Conservation (phyloP, 2,329 filamentous ascomycete species). For the Cladosporium halotolerans region DNA sequence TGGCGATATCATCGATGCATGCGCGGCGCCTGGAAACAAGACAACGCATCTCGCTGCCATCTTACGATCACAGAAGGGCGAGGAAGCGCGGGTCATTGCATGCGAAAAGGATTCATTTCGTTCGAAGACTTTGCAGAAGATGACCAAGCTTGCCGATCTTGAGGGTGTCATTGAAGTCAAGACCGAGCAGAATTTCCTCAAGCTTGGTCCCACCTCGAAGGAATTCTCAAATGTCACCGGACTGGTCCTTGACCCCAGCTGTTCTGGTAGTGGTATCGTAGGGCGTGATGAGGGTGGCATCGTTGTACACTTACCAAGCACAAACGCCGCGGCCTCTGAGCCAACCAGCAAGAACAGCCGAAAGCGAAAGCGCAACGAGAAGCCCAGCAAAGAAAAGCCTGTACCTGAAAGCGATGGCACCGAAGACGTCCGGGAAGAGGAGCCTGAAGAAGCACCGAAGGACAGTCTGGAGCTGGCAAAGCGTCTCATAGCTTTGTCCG, state of each 20-base stretch:
- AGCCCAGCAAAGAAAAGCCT: conserved; percentile 9
- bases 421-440: conserved; percentile 30
- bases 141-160: conserved; percentile 74
- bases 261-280: conserved; percentile 91
- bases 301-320: conserved; percentile 54
- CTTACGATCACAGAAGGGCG: conserved; percentile 39
- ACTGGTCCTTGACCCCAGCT: conserved; percentile 85
- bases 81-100: conserved; percentile 55
- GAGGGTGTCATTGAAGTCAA: conserved; percentile 60
- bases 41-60: conserved; percentile 88
- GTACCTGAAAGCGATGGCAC: conserved; percentile 1
- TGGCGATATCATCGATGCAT: conserved; percentile 83
- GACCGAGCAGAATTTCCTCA: conserved; percentile 74
- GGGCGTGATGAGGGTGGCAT: conserved; percentile 71
- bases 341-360: conserved; percentile 17
- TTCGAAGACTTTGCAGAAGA: conserved; percentile 71
- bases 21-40: conserved; percentile 93
- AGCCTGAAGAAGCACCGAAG: conserved; percentile 32
- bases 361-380: conserved; percentile 19
- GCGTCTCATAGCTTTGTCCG: conserved; percentile 66
- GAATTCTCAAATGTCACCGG: conserved; percentile 67
- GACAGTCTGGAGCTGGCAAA: conserved; percentile 51
- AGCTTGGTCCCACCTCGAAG: conserved; percentile 58
- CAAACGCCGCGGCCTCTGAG: conserved; percentile 12
- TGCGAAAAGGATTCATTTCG: conserved; percentile 71